Evolutionary conservation across 2,329 filamentous ascomycete species (phyloP).

Genomic region (Biscogniauxia marginata): DNA sequence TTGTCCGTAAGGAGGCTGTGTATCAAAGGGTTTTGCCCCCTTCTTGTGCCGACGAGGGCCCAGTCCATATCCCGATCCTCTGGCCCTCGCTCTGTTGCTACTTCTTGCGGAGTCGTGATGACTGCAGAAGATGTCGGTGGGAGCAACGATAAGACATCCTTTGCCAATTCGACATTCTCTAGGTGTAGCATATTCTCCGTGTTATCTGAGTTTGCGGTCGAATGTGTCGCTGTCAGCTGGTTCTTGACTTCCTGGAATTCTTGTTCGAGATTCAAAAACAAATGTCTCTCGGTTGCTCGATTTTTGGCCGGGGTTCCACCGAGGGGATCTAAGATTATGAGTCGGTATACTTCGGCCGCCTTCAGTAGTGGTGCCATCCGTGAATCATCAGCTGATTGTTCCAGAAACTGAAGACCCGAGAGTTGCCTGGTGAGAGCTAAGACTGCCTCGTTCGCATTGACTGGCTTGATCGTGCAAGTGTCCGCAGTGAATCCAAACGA

Average conservation of each 20-base stretch:
- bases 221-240: conserved; percentile 47
- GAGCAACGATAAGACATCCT: conserved; percentile 68
- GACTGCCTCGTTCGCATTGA: conserved; percentile 61
- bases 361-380: conserved; percentile 34
- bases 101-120: conserved; percentile 82
- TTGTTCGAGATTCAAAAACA: conserved; percentile 92
- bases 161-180: conserved; percentile 72
- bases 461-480: conserved; percentile 37
- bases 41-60: conserved; percentile 47
- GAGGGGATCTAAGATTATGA: conserved; percentile 84
- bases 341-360: conserved; percentile 62
- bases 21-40: conserved; percentile 76
- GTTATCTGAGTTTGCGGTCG: conserved; percentile 29
- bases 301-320: conserved; percentile 76
- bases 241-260: conserved; percentile 71
- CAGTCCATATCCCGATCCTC: conserved; percentile 56
- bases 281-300: conserved; percentile 63
- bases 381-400: conserved; percentile 40
- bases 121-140: conserved; percentile 84
- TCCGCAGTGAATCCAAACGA: conserved; percentile 44
- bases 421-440: conserved; percentile 76
- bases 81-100: conserved; percentile 53
- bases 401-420: conserved; percentile 58
- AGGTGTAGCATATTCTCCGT: conserved; percentile 40
- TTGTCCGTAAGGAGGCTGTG: conserved; percentile 97